Percentiles rank a stretch among this genome's conserved stretches.
phyloP scores from a whole-genome alignment of 306 rosid species.

The Parietaria judaica region DNA sequence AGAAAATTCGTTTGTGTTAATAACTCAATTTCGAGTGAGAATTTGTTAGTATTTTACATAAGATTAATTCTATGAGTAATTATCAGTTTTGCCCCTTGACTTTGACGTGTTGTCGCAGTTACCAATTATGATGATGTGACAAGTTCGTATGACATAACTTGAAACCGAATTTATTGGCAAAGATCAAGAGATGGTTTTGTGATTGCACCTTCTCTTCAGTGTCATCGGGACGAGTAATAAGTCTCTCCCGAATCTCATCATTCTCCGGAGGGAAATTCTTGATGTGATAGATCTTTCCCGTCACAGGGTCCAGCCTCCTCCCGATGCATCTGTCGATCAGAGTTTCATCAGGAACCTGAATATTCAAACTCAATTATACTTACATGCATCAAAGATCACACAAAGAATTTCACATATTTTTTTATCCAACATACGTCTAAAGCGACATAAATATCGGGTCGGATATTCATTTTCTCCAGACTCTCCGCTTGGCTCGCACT shows the following conservation, averaged over 20 bases:
- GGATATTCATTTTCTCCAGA: conserved; percentile 60
- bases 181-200: background rate
- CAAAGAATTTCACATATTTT: conserved; percentile 5
- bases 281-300: conserved; percentile 75
- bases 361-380: conserved; percentile 21
- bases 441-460: conserved; percentile 66
- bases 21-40: no score
- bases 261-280: conserved; percentile 61
- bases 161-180: no score
- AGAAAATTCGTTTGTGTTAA: no score
- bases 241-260: conserved; percentile 69
- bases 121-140: no score
- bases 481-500: conserved; percentile 65
- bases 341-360: conserved; percentile 99
- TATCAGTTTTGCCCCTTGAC: no score
- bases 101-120: no score
- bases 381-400: background rate
- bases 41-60: no score
- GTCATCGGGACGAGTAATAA: conserved; percentile 74
- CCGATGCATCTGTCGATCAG: conserved; percentile 97
- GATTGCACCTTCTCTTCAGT: conserved; percentile 64
- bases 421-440: conserved; percentile 59
- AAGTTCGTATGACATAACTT: no score
- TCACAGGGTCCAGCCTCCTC: conserved; percentile 82
- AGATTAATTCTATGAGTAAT: no score